Conservation (phyloP, 2,329 filamentous ascomycete species). For the Cercospora beticola region DNA sequence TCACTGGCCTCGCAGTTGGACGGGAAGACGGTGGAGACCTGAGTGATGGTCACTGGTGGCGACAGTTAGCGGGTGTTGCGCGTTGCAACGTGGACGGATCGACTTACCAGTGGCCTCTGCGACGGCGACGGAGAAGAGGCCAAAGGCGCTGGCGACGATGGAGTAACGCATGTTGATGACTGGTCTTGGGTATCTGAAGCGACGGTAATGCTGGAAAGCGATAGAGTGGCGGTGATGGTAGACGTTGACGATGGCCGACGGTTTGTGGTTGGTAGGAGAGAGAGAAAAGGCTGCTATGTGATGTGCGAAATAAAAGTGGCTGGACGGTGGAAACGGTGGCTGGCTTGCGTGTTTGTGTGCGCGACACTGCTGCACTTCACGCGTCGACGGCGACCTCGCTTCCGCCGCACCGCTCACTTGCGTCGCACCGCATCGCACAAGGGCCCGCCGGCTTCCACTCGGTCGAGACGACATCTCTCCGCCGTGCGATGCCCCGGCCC, state of each 20-base stretch:
- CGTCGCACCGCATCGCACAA: not conserved
- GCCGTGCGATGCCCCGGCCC: not conserved
- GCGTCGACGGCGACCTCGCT: not conserved
- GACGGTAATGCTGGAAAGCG: slow-evolving; percentile 17
- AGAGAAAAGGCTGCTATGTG: not conserved
- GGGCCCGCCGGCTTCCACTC: not conserved
- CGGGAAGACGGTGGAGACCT: slow-evolving; percentile 15
- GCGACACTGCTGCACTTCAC: not conserved
- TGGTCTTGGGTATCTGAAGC: slow-evolving; percentile 13
- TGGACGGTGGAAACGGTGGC: not conserved
- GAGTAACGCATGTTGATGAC: slow-evolving; percentile 31
- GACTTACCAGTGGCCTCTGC: slow-evolving; percentile 32
- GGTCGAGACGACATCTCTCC: not conserved
- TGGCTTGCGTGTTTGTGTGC: not conserved
- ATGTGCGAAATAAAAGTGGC: not conserved
- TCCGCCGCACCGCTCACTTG: not conserved
- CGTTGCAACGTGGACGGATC: slow-evolving; percentile 4
- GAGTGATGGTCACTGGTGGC: slow-evolving; percentile 20
- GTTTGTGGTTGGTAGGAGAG: not conserved
- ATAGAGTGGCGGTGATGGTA: slow-evolving; percentile 5
- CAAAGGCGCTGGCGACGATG: slow-evolving; percentile 29
- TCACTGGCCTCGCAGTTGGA: slow-evolving; percentile 28
- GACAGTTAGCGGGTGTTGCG: not conserved
- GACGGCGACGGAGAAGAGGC: slow-evolving; percentile 27
- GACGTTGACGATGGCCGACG: not conserved